phyloP scores from a whole-genome alignment of 805 yeast genomes.

The Candida morakotiae region DNA sequence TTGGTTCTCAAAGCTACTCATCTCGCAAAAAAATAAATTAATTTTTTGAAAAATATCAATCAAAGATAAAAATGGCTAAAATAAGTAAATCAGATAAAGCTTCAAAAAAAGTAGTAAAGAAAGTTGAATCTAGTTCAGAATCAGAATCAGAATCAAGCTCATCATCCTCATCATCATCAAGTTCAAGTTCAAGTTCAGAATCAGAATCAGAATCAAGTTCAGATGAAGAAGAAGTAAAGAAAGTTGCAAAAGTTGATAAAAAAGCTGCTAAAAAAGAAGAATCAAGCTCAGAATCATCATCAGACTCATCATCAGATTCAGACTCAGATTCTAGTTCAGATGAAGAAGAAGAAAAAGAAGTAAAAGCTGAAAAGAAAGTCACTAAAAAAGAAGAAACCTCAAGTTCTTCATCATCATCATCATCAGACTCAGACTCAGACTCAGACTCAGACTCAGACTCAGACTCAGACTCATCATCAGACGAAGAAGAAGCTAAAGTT shows the following conservation, averaged over 20 bases:
- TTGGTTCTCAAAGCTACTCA: conserved; percentile 5
- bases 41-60: background rate
- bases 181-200: conserved; percentile 11
- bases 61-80: conserved; percentile 34
- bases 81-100: conserved; percentile 19
- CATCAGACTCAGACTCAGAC: conserved; percentile 19
- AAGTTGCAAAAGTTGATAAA: conserved; percentile 22
- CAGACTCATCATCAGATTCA: conserved; percentile 19
- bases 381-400: conserved; percentile 11
- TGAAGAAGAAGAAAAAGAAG: conserved; percentile 18
- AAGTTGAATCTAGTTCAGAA: conserved; percentile 17
- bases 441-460: conserved; percentile 26
- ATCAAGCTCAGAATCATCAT: conserved; percentile 18
- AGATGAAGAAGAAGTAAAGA: conserved; percentile 1
- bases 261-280: conserved; percentile 18
- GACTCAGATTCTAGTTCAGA: conserved; percentile 18
- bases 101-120: conserved; percentile 15
- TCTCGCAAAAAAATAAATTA: conserved; percentile 7
- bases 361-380: conserved; percentile 31
- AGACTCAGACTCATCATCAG: conserved; percentile 18
- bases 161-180: background rate
- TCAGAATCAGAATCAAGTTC: conserved; percentile 16
- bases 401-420: conserved; percentile 16
- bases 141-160: conserved; percentile 4
- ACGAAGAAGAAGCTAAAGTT: conserved; percentile 3